Conservation (phyloP, 768 basidiomycete species). For the Agrocybe praecox region DNA sequence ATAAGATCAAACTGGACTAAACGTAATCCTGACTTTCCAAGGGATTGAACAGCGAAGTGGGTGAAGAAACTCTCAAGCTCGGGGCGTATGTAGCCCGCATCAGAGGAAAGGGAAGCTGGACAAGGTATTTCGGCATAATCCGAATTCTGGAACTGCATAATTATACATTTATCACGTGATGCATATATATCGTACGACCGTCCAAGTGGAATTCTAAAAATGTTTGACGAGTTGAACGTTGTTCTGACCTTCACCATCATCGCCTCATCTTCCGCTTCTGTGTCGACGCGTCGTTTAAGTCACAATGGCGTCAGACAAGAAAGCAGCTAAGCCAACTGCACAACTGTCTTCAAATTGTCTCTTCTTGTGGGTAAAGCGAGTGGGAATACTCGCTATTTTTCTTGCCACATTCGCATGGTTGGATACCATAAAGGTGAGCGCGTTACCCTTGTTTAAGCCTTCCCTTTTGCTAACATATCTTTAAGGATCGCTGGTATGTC, state of each 20-base stretch:
- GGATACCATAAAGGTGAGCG: constrained; percentile 64
- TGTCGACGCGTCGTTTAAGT: background rate
- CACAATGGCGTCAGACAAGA: constrained; percentile 13
- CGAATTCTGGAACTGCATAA: too few relatives aligned
- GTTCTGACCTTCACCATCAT: background rate
- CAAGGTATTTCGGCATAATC: too few relatives aligned
- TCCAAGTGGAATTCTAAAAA: background rate
- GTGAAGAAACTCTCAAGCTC: too few relatives aligned
- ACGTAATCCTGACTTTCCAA: too few relatives aligned
- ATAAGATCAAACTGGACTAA: too few relatives aligned
- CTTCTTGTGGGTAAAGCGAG: constrained; percentile 39
- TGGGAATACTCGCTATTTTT: constrained; percentile 33
- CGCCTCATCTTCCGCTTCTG: background rate
- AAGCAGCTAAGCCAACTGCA: constrained; percentile 9
- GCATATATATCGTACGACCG: constrained; percentile 1
- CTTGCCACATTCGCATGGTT: constrained; percentile 48
- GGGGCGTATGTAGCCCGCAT: too few relatives aligned
- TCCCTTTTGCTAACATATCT: background rate
- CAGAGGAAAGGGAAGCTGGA: too few relatives aligned
- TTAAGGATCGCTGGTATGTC: constrained; percentile 84
- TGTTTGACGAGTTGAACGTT: background rate
- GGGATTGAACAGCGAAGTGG: too few relatives aligned
- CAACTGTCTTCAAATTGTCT: constrained; percentile 15
- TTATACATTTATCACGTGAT: background rate
- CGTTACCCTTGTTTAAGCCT: background rate